Conservation (phyloP, 2,329 filamentous ascomycete genomes). For the Lachnum nothofagi region DNA sequence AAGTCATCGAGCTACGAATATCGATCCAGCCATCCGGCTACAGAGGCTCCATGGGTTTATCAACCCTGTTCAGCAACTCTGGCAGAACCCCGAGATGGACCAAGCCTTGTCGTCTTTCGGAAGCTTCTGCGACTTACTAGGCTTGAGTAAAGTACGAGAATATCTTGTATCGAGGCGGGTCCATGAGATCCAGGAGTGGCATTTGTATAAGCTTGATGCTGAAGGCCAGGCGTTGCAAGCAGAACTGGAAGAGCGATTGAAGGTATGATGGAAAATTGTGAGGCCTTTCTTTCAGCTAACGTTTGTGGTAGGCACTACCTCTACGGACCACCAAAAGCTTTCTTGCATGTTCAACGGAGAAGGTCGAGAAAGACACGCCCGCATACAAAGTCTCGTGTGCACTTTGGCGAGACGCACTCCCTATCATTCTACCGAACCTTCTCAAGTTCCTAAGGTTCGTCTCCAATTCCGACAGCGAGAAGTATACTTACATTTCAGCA, state of each 20-base stretch:
- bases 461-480: conserved; percentile 15
- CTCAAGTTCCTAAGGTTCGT: conserved; percentile 67
- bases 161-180: conserved; percentile 73
- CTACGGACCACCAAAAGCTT: conserved; percentile 85
- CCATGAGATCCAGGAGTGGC: conserved; percentile 77
- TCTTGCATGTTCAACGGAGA: conserved; percentile 87
- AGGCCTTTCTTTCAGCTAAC: conserved; percentile 29
- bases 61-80: conserved; percentile 73
- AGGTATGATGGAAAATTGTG: conserved; percentile 42
- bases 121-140: conserved; percentile 74
- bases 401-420: conserved; percentile 82
- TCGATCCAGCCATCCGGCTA: conserved; percentile 67
- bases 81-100: conserved; percentile 67
- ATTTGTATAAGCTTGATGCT: conserved; percentile 66
- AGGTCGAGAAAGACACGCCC: conserved; percentile 67
- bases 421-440: conserved; percentile 76
- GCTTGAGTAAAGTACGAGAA: conserved; percentile 71
- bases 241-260: conserved; percentile 70
- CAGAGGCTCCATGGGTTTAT: conserved; percentile 72
- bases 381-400: conserved; percentile 70
- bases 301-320: conserved; percentile 54
- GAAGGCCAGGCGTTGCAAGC: conserved; percentile 75
- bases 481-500: conserved; percentile 41
- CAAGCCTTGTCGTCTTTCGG: conserved; percentile 67
- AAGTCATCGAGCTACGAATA: conserved; percentile 72